Percentiles rank a stretch among this genome's conserved stretches.
Conservation (phyloP, 2,329 filamentous ascomycete species). For the Clonostachys sp. region DNA sequence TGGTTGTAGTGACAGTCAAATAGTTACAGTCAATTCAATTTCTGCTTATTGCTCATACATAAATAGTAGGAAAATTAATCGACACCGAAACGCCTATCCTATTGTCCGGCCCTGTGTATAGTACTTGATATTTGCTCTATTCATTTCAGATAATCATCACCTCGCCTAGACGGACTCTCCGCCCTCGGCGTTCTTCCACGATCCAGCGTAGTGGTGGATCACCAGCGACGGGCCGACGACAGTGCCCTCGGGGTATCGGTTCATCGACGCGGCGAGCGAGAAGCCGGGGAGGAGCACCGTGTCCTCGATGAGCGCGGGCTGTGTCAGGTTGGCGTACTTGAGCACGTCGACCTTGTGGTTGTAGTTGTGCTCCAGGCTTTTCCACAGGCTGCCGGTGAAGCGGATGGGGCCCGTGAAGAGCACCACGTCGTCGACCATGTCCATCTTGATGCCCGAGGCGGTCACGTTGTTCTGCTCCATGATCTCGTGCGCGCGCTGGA, state of each 20-base stretch:
- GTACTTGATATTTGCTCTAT: too few relatives aligned
- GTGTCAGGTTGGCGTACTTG: conserved; percentile 1
- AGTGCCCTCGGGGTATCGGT: conserved; percentile 6
- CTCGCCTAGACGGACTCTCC: conserved; percentile 1
- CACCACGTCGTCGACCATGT: conserved; percentile 8
- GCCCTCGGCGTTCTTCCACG: conserved; percentile 11
- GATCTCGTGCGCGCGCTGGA: background rate
- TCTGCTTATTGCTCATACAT: too few relatives aligned
- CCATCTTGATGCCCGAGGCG: conserved; percentile 3
- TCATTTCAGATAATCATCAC: too few relatives aligned
- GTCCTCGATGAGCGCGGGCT: conserved; percentile 11
- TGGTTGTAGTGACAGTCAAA: too few relatives aligned
- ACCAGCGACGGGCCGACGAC: conserved; percentile 7
- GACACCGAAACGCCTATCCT: too few relatives aligned
- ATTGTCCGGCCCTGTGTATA: too few relatives aligned
- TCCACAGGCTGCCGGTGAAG: conserved; percentile 6
- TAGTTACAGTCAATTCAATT: too few relatives aligned
- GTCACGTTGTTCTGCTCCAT: conserved; percentile 3
- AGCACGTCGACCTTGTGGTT: conserved; percentile 1
- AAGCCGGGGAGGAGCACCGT: conserved; percentile 11
- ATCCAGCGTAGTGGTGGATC: conserved; percentile 11
- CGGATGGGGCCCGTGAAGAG: conserved; percentile 8
- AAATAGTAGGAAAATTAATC: too few relatives aligned
- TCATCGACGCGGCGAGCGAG: conserved; percentile 9
- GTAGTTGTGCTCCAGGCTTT: conserved; percentile 2